Evolutionary conservation across 495 filamentous ascomycete genomes (phyloP), one percentile per base, ranked within the genome.

Genomic region (Apiosordaria backusii): DNA sequence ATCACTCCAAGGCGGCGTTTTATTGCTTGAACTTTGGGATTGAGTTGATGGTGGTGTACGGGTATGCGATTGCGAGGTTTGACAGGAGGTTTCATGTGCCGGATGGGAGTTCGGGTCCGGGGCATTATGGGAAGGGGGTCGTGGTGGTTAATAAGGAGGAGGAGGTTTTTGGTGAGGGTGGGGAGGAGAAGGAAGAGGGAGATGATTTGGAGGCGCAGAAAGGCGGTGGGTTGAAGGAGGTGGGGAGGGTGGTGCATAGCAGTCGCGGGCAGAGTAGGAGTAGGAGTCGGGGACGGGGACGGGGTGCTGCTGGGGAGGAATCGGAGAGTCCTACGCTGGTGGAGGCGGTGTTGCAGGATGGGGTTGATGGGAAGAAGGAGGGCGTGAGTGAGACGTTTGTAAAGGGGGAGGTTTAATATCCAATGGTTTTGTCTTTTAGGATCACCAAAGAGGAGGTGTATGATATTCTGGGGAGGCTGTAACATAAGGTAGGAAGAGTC

Each of bases 61-160:
- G 88, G 3, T 93, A 90, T 73, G 81, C 86, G 2, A 67, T 90
- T 4, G 78, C 78, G 4, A 82, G 92, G 23, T 84, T 94, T 35
- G 92, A 97, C 69, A 80, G 81, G 65, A 83, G 88, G 5, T 96
- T 96, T 74, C 79, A 85, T 66, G 80, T 97, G n/a, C 88, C 89
- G 0, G 76, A 83, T 64, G 80, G 80, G 24, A 75, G 74, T 55
- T 76, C 70, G 18, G 71, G 68, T 19, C 79, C 79, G 5, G 80
- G 79, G 0, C 72, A 81, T 61, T 82, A 81, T 62, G 68, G 64
- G 52, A 9, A 40, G 15, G 54, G 55, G 50, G 13, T 18, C 10
- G 40, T 15, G 10, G 54, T 22, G 26, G 18, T 65, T n/a, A 22
- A n/a, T 22, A 25, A 59, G 45, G 55, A 57, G 52, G 52, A 55